A percentile compares a stretch with the other conserved stretches of the same genome.
phyloP scores from a whole-genome alignment of 228 moss, liverwort and hornwort species.

The Sphagnum magellanicum region DNA sequence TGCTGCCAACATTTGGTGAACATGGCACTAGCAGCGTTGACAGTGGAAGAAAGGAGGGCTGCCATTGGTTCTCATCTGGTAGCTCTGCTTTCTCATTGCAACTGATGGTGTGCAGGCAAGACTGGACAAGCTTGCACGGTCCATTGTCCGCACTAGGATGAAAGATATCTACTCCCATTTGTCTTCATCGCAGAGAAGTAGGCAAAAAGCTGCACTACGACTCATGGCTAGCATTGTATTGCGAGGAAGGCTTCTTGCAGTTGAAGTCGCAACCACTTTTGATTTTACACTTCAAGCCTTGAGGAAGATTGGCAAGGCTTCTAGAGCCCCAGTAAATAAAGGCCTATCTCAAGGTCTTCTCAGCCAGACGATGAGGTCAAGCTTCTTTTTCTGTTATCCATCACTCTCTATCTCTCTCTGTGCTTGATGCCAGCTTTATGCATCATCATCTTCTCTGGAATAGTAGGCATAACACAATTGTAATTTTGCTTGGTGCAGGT shows the following conservation, averaged over 20 bases:
- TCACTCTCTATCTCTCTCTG: no score
- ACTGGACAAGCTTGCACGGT: slow-evolving; percentile 78
- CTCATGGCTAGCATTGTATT: slow-evolving; percentile 73
- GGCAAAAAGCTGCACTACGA: slow-evolving; percentile 74
- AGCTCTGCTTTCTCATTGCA: no score
- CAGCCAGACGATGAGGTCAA: slow-evolving; percentile 64
- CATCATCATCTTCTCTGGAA: no score
- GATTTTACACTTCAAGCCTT: slow-evolving; percentile 87
- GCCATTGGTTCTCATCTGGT: no score
- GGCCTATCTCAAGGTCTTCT: slow-evolving; percentile 32
- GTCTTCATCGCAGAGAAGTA: slow-evolving; percentile 68
- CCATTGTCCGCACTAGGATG: slow-evolving; percentile 51
- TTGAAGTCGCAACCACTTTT: slow-evolving; percentile 81
- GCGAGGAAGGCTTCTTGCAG: slow-evolving; percentile 72
- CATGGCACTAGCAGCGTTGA: no score
- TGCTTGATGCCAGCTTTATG: no score
- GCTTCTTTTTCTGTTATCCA: background rate
- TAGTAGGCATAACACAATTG: no score
- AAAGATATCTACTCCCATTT: slow-evolving; percentile 90
- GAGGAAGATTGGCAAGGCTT: slow-evolving; percentile 64
- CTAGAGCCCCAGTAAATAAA: slow-evolving; percentile 22
- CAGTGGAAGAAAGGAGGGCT: no score
- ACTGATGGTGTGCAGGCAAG: slow-evolving; percentile 18
- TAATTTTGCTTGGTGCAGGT: slow-evolving; percentile 17
- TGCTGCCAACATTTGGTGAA: no score